A percentile compares a stretch with the other conserved stretches of the same genome.
These are phyloP conservation scores for Eimeria necatrix DNA, from an alignment of 169 alveolate species.

Conservation along the genomic window DNA sequence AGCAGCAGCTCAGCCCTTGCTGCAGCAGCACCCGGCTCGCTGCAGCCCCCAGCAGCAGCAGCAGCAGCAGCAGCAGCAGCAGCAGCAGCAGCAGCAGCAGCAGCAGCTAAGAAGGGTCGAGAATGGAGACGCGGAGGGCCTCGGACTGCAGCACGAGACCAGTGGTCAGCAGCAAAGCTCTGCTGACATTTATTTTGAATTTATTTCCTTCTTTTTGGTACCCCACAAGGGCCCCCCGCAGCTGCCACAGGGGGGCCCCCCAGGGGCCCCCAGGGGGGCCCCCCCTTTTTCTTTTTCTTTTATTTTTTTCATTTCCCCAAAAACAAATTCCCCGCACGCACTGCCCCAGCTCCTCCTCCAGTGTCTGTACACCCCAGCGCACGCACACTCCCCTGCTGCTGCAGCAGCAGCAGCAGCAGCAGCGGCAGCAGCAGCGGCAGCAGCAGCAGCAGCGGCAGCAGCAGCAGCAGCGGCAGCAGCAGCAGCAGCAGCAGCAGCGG, in stretches of 20 bases:
- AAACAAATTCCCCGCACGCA: background rate
- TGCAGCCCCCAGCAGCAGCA: no score
- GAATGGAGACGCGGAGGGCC: background rate
- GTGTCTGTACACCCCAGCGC: conserved; percentile 29
- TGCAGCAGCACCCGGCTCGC: no score
- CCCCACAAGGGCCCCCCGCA: background rate
- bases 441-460: no score
- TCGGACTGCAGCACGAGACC: conserved; percentile 1
- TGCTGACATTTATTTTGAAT: background rate
- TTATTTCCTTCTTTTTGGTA: background rate
- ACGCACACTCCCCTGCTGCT: background rate
- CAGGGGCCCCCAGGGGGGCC: background rate
- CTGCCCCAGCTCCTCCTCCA: background rate
- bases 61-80: no score
- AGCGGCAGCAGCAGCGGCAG: no score
- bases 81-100: no score
- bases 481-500: no score
- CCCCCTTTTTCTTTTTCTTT: background rate
- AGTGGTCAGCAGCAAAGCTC: background rate
- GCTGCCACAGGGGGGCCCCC: background rate
- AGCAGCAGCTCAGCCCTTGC: no score
- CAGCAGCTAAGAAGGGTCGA: no score
- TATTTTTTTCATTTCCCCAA: background rate
- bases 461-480: no score
- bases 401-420: background rate